Evolutionary conservation across 176 grass and related monocot species (phyloP), one percentile per base, ranked within the genome.

Genomic region (Rhynchospora breviuscula): DNA sequence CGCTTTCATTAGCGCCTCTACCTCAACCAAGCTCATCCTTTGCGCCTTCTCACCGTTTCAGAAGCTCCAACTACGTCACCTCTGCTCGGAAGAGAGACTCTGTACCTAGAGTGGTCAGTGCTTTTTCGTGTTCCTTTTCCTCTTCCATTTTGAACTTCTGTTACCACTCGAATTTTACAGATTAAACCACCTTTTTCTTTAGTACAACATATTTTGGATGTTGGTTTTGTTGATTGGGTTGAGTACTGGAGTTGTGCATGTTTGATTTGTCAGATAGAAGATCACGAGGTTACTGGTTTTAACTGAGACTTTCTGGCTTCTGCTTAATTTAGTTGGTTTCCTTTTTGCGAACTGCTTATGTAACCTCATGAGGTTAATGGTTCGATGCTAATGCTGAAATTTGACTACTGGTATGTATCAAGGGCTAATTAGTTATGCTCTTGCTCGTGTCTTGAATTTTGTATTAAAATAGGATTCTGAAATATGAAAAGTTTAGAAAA

Each of bases 1-100:
- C 49, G 73, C 23, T 65, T 15, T 82, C 60, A 0, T 11, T 82
- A 51, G 56, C 80, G 56, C 80, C 80, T 82, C n/a, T 82, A 46
- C 40, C 61, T 67, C 80, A 82, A 22, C 59, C 61, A 31, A 82
- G 40, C 40, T 67, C 80, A 7, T 65, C 61, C 15, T 31, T 82
- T 17, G 59, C 62, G 40, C 45, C 18, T 7, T 67, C 45, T 82
- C 62, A 18, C 8, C 45, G 21, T 23, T 52, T 46, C 43, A 66
- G 43, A 82, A 82, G 44, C 80, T 52, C 80, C 19, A 17, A 26
- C n/a, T 61, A 61, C 25, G 29, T 47, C 78, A 63, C 44, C 33
- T 26, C 40, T 62, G 3, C 62, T 29, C 63, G 21, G 0, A 63
- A 17, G 46, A 82, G 80, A 82, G 29, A 31, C 80, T 82, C 47